Conservation (phyloP, 2,329 filamentous ascomycete genomes). For the Ophioceras dolichostomum region DNA sequence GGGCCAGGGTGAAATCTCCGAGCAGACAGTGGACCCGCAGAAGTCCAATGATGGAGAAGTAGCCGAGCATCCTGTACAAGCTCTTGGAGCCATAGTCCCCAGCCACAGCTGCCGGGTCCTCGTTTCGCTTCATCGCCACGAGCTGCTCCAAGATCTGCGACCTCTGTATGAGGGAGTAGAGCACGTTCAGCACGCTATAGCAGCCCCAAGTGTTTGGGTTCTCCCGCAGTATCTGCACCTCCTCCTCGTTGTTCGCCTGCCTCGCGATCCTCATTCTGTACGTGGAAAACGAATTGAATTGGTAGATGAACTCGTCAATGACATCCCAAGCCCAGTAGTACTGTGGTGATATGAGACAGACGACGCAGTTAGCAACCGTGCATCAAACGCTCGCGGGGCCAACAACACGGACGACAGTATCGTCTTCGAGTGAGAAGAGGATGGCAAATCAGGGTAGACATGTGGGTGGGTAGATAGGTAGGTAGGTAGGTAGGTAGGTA, state of each 20-base stretch:
- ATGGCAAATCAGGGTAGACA: too few species aligned
- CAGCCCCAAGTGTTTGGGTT: slow-evolving; percentile 99
- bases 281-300: slow-evolving; percentile 98
- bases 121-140: slow-evolving; percentile 83
- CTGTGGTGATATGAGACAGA: slow-evolving; percentile 31
- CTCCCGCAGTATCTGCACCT: slow-evolving; percentile 80
- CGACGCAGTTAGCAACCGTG: too few species aligned
- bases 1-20: slow-evolving; percentile 92
- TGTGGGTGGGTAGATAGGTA: not conserved
- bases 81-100: slow-evolving; percentile 93
- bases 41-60: slow-evolving; percentile 98
- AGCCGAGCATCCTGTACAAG: slow-evolving; percentile 95
- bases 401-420: too few species aligned
- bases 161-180: slow-evolving; percentile 97
- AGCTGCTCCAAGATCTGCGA: slow-evolving; percentile 98
- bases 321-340: slow-evolving; percentile 99
- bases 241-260: slow-evolving; percentile 75
- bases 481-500: not conserved
- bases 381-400: too few species aligned
- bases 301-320: slow-evolving; percentile 99
- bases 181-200: slow-evolving; percentile 97
- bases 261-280: slow-evolving; percentile 89
- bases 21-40: slow-evolving; percentile 92
- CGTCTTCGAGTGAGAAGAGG: too few species aligned
- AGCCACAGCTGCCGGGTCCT: slow-evolving; percentile 77